Evolutionary conservation across 768 basidiomycete species (phyloP), one percentile per base, ranked within the genome.

Genomic region (Lentinula guzmanii): DNA sequence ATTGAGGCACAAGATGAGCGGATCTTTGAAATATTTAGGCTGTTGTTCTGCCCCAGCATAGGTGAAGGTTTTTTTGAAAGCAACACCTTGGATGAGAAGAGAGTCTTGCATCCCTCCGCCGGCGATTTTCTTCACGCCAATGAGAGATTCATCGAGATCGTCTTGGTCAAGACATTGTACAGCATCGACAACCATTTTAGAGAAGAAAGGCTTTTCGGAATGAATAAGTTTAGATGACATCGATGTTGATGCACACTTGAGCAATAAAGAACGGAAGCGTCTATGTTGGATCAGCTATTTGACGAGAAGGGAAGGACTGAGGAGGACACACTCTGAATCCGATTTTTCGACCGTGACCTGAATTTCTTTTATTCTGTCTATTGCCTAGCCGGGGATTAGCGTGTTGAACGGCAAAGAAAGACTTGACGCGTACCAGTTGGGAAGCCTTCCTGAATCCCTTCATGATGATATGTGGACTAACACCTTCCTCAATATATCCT

Each of bases 161-260:
- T 90, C 84, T 69, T 92, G 94, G 75, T 98, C 95, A 37, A 98
- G 80, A 59, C 86, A 93, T 65, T 88, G 85, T 53, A 99, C 94
- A 41, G 97, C 95, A 69, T 98, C 94, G 52, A 99, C 97, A 54
- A 97, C 97, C 95, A 99, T 98, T 65, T 90, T 86, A 10, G 95
- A 92, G 80, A 99, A 99, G 79, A 98, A 98, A 1, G 96, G 97
- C 70, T 97, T 98, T 77, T 98, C 93, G 13, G 93, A 94, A 72
- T 98, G 96, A 68, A 99, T 98, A 63, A 98, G 86, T 75, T 98
- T 99, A 63, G 96, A 98, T 15, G 97, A 98, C 96, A 98, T 98
- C n/a, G 97, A 96, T 3, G 97, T 99, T 31, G 95, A 89, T 31
- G 97, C 97, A 74, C 95, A 97, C 79, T 97, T 95, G 67, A 97